phyloP scores from a whole-genome alignment of 805 yeast species.

The Candida taoyuanica region DNA sequence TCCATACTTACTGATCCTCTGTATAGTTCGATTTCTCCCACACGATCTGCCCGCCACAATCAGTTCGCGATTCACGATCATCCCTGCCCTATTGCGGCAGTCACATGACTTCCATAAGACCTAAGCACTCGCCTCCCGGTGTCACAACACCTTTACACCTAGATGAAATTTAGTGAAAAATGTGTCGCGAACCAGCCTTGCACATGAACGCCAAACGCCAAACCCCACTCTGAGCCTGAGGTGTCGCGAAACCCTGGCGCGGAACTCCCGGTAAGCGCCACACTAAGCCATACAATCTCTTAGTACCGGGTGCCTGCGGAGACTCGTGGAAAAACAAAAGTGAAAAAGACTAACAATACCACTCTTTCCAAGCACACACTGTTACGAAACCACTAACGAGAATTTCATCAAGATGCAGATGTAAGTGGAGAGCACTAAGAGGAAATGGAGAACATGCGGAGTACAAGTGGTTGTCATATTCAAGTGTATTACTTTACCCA shows the following conservation, averaged over 20 bases:
- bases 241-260: background rate
- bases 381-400: conserved; percentile 15
- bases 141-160: too few relatives aligned
- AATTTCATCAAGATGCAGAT: conserved; percentile 38
- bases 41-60: too few relatives aligned
- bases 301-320: conserved; percentile 1
- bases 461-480: background rate
- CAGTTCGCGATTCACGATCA: too few relatives aligned
- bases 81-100: too few relatives aligned
- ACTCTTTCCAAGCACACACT: conserved; percentile 7
- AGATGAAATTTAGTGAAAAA: too few relatives aligned
- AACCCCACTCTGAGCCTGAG: too few relatives aligned
- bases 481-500: too few relatives aligned
- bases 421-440: conserved; percentile 30
- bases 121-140: too few relatives aligned
- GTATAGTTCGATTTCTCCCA: too few relatives aligned
- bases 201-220: too few relatives aligned
- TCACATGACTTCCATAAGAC: too few relatives aligned
- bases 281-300: background rate
- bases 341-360: conserved; percentile 11
- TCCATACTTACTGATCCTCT: too few relatives aligned
- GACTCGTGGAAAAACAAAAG: conserved; percentile 17
- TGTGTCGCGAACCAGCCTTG: conserved; percentile 1
- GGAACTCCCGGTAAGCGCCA: conserved; percentile 7
- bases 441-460: background rate